Conservation (phyloP, 768 basidiomycete genomes). For the Megacollybia marginata region DNA sequence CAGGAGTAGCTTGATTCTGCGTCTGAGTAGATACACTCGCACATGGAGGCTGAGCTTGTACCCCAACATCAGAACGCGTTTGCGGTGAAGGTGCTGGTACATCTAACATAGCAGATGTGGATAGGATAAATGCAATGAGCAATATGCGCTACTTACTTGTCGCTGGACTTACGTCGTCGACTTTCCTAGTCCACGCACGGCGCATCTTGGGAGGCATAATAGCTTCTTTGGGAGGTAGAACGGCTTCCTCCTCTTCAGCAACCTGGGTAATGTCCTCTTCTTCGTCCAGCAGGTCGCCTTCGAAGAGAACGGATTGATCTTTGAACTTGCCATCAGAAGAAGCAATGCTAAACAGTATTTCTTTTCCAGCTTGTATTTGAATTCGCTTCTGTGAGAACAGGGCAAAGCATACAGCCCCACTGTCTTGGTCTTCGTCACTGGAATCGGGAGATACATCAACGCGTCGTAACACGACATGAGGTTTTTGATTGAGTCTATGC, state of each 20-base stretch:
- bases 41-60: constrained; percentile 33
- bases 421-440: constrained; percentile 30
- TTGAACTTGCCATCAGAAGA: constrained; percentile 45
- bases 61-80: constrained; percentile 21
- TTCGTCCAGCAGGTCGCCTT: constrained; percentile 36
- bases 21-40: constrained; percentile 32
- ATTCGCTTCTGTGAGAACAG: constrained; percentile 65
- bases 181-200: constrained; percentile 47
- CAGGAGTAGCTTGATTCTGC: not conserved
- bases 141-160: constrained; percentile 26
- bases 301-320: constrained; percentile 52
- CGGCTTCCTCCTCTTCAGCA: constrained; percentile 14
- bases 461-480: constrained; percentile 62
- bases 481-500: constrained; percentile 60
- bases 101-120: constrained; percentile 2
- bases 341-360: constrained; percentile 55
- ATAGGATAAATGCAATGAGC: not conserved
- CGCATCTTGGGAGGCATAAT: constrained; percentile 60
- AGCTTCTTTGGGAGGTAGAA: constrained; percentile 19
- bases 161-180: constrained; percentile 32
- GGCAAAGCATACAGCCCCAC: constrained; percentile 44
- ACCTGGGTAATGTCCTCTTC: constrained; percentile 31
- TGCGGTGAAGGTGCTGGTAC: constrained; percentile 5
- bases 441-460: constrained; percentile 42
- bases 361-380: constrained; percentile 64